A percentile compares a stretch with the other conserved stretches of the same genome.
These are phyloP conservation scores for Pseudocercospora fijiensis DNA, from an alignment of 2,329 filamentous ascomycete genomes.

Conservation along the genomic window DNA sequence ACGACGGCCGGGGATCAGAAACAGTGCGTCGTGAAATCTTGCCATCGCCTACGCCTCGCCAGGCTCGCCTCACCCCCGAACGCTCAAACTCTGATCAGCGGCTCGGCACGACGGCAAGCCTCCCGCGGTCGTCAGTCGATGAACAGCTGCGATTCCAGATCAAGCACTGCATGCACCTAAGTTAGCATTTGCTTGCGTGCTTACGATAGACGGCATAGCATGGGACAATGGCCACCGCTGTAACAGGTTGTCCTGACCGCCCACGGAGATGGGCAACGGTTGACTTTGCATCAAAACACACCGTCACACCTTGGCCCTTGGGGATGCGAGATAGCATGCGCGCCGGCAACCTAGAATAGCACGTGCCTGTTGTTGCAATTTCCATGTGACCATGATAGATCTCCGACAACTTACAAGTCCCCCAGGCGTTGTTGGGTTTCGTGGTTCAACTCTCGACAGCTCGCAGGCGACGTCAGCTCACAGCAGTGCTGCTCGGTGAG, in stretches of 20 bases:
- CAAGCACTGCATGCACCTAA: too few species aligned
- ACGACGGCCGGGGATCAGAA: too few species aligned
- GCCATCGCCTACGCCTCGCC: too few species aligned
- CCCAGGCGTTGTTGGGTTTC: neutral
- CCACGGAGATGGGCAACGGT: neutral
- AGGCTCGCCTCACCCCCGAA: too few species aligned
- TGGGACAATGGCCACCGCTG: too few species aligned
- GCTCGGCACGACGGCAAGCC: neutral
- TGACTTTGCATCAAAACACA: neutral
- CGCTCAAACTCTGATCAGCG: neutral
- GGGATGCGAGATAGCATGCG: neutral
- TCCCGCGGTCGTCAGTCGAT: too few species aligned
- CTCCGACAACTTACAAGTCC: neutral
- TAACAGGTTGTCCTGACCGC: neutral
- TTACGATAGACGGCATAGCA: too few species aligned
- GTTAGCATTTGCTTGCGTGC: too few species aligned
- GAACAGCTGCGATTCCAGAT: neutral
- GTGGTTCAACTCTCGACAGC: too few species aligned
- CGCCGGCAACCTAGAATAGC: slow-evolving; percentile 1
- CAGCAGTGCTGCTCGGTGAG: too few species aligned
- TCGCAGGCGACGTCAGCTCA: neutral
- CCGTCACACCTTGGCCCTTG: too few species aligned
- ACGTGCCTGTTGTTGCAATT: slow-evolving; percentile 1
- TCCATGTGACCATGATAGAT: neutral
- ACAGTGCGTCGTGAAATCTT: too few species aligned